Base-by-base conservation (phyloP, 108 stramenopile genomes). In the Fragilaria crotonensis region DNA sequence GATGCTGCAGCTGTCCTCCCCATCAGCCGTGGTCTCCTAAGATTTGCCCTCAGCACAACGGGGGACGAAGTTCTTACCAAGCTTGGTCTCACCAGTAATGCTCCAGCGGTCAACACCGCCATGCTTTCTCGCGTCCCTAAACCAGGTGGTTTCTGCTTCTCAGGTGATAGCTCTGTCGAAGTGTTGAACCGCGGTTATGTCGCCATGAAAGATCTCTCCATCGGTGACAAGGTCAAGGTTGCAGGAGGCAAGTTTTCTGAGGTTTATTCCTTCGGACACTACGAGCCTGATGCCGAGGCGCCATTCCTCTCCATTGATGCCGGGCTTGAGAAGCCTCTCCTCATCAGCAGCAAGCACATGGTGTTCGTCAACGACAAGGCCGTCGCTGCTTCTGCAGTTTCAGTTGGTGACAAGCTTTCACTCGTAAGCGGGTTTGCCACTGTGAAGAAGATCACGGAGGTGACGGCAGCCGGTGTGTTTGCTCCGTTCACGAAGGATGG, bases 141-240 rank as follows among this genome's bases (percentile, higher is more conserved):
- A 19, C 22, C 54, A 9, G 22, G 5, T 19, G 54, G 5, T 29
- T 5, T 30, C 9, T 54, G 54, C 19, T 54, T 54, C 22, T 54
- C 54, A 22, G 28, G 54, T 54, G 26, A 30, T 5, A 18, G 17
- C 54, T 29, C 29, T 30, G 54, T 54, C 27, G 27, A 54, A 17
- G 54, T 54, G 22, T 5, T 29, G 29, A 30, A 30, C 25, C 25
- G 22, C 7, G 54, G 54, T 18, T 4, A 7, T 30, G 28, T 54
- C 7, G 54, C 54, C 22, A 54, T 54, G 54, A 25, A 54, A 27
- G 54, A 54, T 54, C 54, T 54, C 14, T 22, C 14, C 4, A 30
- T 54, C 28, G 54, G 54, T 11, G 54, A 54, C 29, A 30, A 54
- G 4, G 28, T 54, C 9, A 14, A 14, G 11, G 18, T 18, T 30